These are phyloP conservation scores for Plenodomus lindquistii DNA, from an alignment of 2,329 filamentous ascomycete species.

Conservation along the genomic window DNA sequence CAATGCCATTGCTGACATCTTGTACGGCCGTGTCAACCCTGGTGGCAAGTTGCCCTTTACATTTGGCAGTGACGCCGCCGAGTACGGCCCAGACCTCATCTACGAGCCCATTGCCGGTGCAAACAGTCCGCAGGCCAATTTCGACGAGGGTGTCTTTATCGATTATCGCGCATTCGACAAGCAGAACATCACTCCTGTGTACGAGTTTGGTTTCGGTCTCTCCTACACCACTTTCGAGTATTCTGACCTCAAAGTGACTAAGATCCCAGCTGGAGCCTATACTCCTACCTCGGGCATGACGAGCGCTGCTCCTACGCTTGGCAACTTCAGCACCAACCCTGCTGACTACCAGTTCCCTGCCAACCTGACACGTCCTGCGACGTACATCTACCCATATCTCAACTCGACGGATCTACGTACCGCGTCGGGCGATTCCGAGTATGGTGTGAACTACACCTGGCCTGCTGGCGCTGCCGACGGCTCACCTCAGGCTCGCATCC, in stretches of 20 bases:
- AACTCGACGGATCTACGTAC: slow-evolving; percentile 63
- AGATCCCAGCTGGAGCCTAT: slow-evolving; percentile 58
- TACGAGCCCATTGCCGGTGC: slow-evolving; percentile 71
- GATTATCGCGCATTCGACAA: slow-evolving; percentile 79
- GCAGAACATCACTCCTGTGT: slow-evolving; percentile 67
- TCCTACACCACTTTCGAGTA: slow-evolving; percentile 81
- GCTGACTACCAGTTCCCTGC: slow-evolving; percentile 71
- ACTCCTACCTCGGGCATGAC: slow-evolving; percentile 65
- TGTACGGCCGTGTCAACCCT: slow-evolving; percentile 80
- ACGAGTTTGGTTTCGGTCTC: slow-evolving; percentile 80
- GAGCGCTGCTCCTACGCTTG: slow-evolving; percentile 65
- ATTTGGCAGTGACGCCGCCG: slow-evolving; percentile 67
- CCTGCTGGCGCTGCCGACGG: slow-evolving; percentile 62
- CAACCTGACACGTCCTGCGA: slow-evolving; percentile 55
- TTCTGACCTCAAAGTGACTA: slow-evolving; percentile 65
- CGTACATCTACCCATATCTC: slow-evolving; percentile 74
- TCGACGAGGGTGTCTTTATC: slow-evolving; percentile 78
- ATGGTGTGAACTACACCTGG: slow-evolving; percentile 63
- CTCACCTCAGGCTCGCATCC: slow-evolving; percentile 60
- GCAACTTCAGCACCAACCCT: slow-evolving; percentile 65
- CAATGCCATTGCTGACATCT: slow-evolving; percentile 76
- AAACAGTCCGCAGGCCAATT: slow-evolving; percentile 71
- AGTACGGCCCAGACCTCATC: slow-evolving; percentile 71
- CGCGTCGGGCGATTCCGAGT: slow-evolving; percentile 62
- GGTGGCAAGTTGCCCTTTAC: slow-evolving; percentile 80